Base-by-base conservation (phyloP, 345 rosid genomes). In the Brassica carinata region DNA sequence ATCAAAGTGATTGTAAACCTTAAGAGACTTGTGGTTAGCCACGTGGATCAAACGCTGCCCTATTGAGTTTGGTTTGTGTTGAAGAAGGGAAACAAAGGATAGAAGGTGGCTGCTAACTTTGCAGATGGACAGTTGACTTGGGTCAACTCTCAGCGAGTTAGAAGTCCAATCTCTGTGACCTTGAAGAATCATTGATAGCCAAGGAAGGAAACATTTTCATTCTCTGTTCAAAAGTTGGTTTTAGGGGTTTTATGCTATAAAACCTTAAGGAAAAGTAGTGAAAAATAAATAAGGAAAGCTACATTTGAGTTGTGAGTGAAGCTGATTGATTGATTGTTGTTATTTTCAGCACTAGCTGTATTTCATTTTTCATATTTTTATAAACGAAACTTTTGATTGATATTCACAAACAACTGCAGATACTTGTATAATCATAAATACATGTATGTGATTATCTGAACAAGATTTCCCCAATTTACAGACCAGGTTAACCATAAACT, bases 121-220 rank as follows among this genome's bases (percentile, higher is more conserved):
- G 89, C 83, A 67, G 85, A 92, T 79, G 98, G 98, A 48, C 87
- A 91, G 45, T 70, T 94, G 89, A 87, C 90, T 68, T 92, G 98
- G 98, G 87, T 87, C 67, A 78, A 90, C 85, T 86, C 91, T 61
- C 86, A 87, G 77, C 78, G 87, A 79, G 95, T 92, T 66, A 87
- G 86, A 71, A 94, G 97, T 72, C 97, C 98, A 81, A 89, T 94
- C 76, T 89, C 97, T 18, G 94, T 92, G 75, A 91, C 94, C 11
- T 89, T 92, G 89, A 90, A 82, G 83, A 82, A 75, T 72, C 2
- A n/a, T n/a, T n/a, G n/a, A 27, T 3, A 27, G 29, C 29, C 29
- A 27, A 27, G n/a, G n/a, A 8, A 8, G 2, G 13, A 10, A 9
- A 34, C 38, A 34, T 34, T 34, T 27, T 27, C 40, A 34, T 5